Conservation (phyloP, 2,329 filamentous ascomycete species). For the Monosporascus sp. region DNA sequence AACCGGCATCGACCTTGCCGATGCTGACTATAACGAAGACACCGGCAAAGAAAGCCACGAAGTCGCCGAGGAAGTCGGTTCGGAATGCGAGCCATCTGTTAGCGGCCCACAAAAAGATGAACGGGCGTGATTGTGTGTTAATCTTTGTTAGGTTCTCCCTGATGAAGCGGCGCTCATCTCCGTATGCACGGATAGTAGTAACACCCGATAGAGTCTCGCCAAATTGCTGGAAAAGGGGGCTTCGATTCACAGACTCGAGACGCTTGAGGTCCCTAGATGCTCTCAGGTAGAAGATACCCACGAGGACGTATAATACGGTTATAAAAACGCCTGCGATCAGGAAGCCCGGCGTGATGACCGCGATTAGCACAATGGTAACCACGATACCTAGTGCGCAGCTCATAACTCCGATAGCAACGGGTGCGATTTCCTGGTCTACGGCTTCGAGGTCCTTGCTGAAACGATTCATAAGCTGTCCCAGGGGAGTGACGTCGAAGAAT, state of each 20-base stretch:
- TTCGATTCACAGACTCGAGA: constrained; percentile 88
- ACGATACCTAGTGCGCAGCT: constrained; percentile 62
- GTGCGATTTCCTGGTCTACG: constrained; percentile 92
- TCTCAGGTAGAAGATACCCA: constrained; percentile 83
- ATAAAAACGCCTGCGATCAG: constrained; percentile 84
- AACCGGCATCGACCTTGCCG: constrained; percentile 79
- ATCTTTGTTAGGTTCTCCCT: constrained; percentile 83
- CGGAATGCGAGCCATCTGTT: constrained; percentile 96
- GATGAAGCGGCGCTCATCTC: constrained; percentile 88
- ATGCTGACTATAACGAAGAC: constrained; percentile 83
- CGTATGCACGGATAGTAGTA: constrained; percentile 94
- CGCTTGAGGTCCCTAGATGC: constrained; percentile 95
- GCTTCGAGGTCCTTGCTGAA: constrained; percentile 97
- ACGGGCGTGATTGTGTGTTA: constrained; percentile 86
- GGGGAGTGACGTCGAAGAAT: constrained; percentile 94
- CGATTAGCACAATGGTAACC: constrained; percentile 84
- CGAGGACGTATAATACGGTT: constrained; percentile 71
- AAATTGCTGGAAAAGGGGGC: constrained; percentile 95
- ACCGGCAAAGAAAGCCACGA: constrained; percentile 91
- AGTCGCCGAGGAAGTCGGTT: constrained; percentile 81
- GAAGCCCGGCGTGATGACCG: constrained; percentile 84
- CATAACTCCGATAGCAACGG: constrained; percentile 74
- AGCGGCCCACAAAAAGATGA: constrained; percentile 93
- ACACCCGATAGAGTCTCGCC: constrained; percentile 93
- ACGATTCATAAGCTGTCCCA: constrained; percentile 95